Conservation (phyloP, 305 asterid species). For the Fraxinus ornus region DNA sequence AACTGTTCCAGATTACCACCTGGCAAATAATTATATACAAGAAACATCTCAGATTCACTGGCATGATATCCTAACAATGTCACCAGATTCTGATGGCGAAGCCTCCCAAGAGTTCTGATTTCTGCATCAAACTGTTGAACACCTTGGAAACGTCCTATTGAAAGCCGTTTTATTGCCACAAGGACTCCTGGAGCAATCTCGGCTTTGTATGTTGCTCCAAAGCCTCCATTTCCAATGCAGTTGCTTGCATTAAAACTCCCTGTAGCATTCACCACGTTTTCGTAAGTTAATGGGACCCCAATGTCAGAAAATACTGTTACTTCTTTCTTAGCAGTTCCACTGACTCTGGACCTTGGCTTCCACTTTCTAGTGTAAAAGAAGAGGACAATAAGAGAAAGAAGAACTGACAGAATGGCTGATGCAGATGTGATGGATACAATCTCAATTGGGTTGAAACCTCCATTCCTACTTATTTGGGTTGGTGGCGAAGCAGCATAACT, state of each 20-base stretch:
- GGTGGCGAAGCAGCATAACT: slow-evolving; percentile 25
- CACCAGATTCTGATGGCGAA: slow-evolving; percentile 23
- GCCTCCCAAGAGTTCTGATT: slow-evolving; percentile 22
- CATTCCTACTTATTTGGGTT: slow-evolving; percentile 21
- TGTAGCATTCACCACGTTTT: slow-evolving; percentile 45
- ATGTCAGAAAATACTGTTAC: slow-evolving; percentile 50
- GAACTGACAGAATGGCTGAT: slow-evolving; percentile 47
- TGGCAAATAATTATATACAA: slow-evolving; percentile 23
- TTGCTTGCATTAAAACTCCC: slow-evolving; percentile 50
- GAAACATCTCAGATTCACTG: slow-evolving; percentile 26
- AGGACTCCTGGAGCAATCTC: slow-evolving; percentile 51
- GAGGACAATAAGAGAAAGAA: slow-evolving; percentile 41
- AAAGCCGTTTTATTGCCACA: slow-evolving; percentile 46
- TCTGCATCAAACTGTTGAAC: slow-evolving; percentile 26
- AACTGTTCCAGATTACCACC: slow-evolving; percentile 37
- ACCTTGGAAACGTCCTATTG: slow-evolving; percentile 40
- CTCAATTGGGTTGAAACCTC: slow-evolving; percentile 46
- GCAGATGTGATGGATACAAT: slow-evolving; percentile 47
- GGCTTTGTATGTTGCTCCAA: slow-evolving; percentile 58
- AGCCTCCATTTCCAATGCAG: slow-evolving; percentile 58
- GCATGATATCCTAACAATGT: slow-evolving; percentile 25
- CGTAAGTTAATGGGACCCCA: slow-evolving; percentile 46
- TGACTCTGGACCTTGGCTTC: slow-evolving; percentile 48
- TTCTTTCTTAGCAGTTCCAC: slow-evolving; percentile 49
- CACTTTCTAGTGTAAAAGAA: slow-evolving; percentile 48